Conservation (phyloP, 805 yeast genomes). For the Candida sakaeoensis region DNA sequence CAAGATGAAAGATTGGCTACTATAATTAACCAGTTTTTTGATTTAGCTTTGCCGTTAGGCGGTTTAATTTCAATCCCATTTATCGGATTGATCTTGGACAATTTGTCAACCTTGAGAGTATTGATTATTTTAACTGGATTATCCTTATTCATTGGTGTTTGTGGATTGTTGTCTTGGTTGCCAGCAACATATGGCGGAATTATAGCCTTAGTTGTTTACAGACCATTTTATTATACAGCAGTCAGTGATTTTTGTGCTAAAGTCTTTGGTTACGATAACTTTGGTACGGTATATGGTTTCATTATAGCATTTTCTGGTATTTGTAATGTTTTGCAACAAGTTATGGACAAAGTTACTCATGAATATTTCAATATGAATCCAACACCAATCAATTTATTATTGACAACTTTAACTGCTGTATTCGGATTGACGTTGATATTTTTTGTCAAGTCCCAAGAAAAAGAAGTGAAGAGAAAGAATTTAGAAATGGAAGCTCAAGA, state of each 20-base stretch:
- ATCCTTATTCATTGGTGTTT: conserved; percentile 63
- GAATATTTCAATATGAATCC: conserved; percentile 69
- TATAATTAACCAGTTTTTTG: conserved; percentile 69
- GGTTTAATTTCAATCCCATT: conserved; percentile 85
- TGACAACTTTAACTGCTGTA: conserved; percentile 53
- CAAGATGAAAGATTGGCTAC: conserved; percentile 47
- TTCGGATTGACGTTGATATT: conserved; percentile 45
- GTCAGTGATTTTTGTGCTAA: conserved; percentile 90
- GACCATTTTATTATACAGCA: conserved; percentile 92
- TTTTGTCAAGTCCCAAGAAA: conserved; percentile 42
- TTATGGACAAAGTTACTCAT: conserved; percentile 70
- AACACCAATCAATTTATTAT: conserved; percentile 61
- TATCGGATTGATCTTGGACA: conserved; percentile 77
- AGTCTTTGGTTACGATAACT: conserved; percentile 88
- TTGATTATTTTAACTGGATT: conserved; percentile 48
- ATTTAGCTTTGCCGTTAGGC: conserved; percentile 82
- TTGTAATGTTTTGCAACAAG: conserved; percentile 70
- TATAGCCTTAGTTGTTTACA: conserved; percentile 66
- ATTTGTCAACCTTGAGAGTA: conserved; percentile 58
- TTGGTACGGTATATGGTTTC: conserved; percentile 88
- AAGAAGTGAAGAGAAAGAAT: conserved; percentile 43
- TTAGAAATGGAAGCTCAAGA: conserved; percentile 63
- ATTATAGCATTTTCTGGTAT: conserved; percentile 79
- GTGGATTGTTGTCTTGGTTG: conserved; percentile 59
- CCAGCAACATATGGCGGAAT: conserved; percentile 69